phyloP scores from a whole-genome alignment of 805 yeast genomes.

The Sugiyamaella americana region DNA sequence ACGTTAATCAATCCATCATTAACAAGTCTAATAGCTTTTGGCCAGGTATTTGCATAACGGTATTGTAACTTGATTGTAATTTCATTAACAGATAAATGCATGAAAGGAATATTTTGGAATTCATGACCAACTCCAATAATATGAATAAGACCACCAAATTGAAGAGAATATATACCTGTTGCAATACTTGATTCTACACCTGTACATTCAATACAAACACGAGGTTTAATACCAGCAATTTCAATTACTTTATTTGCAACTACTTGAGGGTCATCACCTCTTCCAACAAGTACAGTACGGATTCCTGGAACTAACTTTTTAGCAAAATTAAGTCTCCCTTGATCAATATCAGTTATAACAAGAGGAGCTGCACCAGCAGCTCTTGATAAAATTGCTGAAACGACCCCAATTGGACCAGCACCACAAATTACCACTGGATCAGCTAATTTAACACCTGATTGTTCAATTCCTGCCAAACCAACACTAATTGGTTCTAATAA shows the following conservation, averaged over 20 bases:
- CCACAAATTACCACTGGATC: conserved; percentile 46
- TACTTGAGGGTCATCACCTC: conserved; percentile 35
- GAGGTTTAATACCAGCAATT: conserved; percentile 39
- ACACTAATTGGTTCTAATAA: conserved; percentile 51
- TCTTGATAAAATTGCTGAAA: conserved; percentile 42
- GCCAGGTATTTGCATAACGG: conserved; percentile 54
- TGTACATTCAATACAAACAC: conserved; percentile 47
- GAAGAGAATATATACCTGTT: conserved; percentile 41
- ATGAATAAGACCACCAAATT: conserved; percentile 43
- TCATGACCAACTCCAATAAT: conserved; percentile 50
- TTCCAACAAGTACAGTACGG: conserved; percentile 39
- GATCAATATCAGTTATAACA: conserved; percentile 44
- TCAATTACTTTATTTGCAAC: conserved; percentile 25
- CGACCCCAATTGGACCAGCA: conserved; percentile 57
- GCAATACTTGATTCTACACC: conserved; percentile 46
- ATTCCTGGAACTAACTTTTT: conserved; percentile 42
- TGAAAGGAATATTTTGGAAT: conserved; percentile 46
- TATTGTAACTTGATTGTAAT: conserved; percentile 46
- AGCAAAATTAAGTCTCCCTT: conserved; percentile 43
- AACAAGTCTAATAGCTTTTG: conserved; percentile 46
- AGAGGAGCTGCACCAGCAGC: conserved; percentile 52
- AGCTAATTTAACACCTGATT: conserved; percentile 44
- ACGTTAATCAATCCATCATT: conserved; percentile 41
- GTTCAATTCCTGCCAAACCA: conserved; percentile 46
- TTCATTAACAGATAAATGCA: conserved; percentile 49